Evolutionary conservation across 352 stramenopile species (phyloP).

Genomic region (Globisporangium canariense): DNA sequence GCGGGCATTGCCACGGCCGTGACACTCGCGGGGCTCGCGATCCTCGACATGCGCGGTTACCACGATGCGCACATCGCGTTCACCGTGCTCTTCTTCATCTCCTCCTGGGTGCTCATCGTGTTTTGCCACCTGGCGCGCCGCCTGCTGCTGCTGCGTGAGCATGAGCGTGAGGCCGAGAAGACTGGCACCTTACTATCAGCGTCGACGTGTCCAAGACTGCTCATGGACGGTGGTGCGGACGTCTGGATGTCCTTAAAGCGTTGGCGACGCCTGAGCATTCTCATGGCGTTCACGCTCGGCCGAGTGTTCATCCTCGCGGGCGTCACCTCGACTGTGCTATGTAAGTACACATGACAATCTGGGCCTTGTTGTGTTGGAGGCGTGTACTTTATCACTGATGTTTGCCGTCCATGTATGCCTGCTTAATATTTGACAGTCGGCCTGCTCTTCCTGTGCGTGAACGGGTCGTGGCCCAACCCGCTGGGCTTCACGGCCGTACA

Average conservation of each 20-base stretch:
- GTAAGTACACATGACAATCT: constrained; percentile 30
- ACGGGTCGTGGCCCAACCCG: constrained; percentile 74
- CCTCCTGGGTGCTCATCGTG: constrained; percentile 65
- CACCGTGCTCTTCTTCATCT: constrained; percentile 76
- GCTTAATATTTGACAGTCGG: constrained; percentile 33
- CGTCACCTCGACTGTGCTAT: constrained; percentile 58
- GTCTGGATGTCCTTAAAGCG: constrained; percentile 38
- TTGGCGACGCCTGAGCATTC: constrained; percentile 51
- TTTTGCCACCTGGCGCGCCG: constrained; percentile 47
- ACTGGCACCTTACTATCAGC: background rate
- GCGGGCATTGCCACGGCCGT: constrained; percentile 29
- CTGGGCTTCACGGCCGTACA: constrained; percentile 76
- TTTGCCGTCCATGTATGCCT: background rate
- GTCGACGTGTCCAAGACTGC: background rate
- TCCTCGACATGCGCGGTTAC: constrained; percentile 74
- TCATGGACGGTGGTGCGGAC: background rate
- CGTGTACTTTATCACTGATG: background rate
- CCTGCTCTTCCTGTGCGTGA: constrained; percentile 78
- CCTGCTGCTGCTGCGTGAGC: constrained; percentile 30
- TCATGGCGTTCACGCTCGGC: constrained; percentile 48
- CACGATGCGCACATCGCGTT: constrained; percentile 70
- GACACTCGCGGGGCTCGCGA: constrained; percentile 62
- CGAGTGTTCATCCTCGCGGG: constrained; percentile 42
- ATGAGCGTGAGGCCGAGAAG: constrained; percentile 18
- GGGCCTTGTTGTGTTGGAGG: background rate